These are phyloP conservation scores for Ophiobolus disseminans DNA, from an alignment of 2,329 filamentous ascomycete genomes.

Conservation along the genomic window DNA sequence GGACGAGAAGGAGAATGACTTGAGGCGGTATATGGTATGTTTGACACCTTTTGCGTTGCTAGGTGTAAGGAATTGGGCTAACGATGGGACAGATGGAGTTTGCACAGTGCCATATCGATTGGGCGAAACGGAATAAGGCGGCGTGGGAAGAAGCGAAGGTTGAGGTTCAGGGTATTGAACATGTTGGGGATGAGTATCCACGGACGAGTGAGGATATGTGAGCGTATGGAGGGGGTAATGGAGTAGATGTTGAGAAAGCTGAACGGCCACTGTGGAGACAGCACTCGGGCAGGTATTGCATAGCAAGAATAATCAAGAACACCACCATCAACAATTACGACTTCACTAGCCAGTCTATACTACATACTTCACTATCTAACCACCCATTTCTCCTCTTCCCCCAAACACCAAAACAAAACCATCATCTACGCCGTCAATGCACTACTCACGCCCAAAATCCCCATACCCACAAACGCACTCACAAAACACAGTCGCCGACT, in stretches of 20 bases:
- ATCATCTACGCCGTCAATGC: slow-evolving; percentile 72
- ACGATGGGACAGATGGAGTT: slow-evolving; percentile 74
- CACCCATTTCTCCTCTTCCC: background rate
- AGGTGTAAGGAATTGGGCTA: slow-evolving; percentile 2
- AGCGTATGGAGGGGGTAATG: slow-evolving; percentile 7
- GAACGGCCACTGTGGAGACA: too few species aligned
- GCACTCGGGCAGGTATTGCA: background rate
- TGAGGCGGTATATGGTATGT: slow-evolving; percentile 93
- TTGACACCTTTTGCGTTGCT: background rate
- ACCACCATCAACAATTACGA: background rate
- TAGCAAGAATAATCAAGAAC: background rate
- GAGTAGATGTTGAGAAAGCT: background rate
- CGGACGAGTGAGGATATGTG: slow-evolving; percentile 26
- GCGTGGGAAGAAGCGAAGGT: slow-evolving; percentile 90
- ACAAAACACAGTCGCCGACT: slow-evolving; percentile 77
- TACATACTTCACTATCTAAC: background rate
- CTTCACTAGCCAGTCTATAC: too few species aligned
- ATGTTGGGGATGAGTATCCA: slow-evolving; percentile 29
- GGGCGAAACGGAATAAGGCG: slow-evolving; percentile 89
- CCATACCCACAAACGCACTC: slow-evolving; percentile 88
- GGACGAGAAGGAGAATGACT: slow-evolving; percentile 90
- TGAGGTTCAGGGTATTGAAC: slow-evolving; percentile 86
- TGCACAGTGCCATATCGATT: slow-evolving; percentile 90
- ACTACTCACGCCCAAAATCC: slow-evolving; percentile 81
- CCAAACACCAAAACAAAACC: background rate